Evolutionary conservation across 176 grass and related monocot genomes (phyloP).

Genomic region (Dactylis glomerata): DNA sequence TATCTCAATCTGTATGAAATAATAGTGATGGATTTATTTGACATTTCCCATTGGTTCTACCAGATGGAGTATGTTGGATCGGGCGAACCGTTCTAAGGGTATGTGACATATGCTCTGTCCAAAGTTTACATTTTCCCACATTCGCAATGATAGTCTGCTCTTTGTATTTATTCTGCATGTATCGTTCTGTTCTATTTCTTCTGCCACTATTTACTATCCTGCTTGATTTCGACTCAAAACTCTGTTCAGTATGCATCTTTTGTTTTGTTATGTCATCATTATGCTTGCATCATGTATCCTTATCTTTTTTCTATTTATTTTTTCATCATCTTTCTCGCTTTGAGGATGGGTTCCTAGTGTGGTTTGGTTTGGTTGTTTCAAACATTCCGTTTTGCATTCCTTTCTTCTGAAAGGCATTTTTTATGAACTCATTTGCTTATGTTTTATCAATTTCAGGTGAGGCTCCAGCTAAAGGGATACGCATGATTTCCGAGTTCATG

Average conservation of each 20-base stretch:
- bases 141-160: background rate
- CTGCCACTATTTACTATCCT: background rate
- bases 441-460: slow-evolving; percentile 55
- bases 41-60: slow-evolving; percentile 20
- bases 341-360: slow-evolving; percentile 15
- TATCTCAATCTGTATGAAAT: background rate
- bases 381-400: background rate
- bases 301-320: background rate
- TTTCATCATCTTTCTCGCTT: background rate
- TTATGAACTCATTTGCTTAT: slow-evolving; percentile 1
- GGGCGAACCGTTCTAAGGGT: slow-evolving; percentile 92
- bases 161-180: background rate
- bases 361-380: background rate
- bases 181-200: slow-evolving; percentile 13
- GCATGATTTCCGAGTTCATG: slow-evolving; percentile 69
- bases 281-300: slow-evolving; percentile 2
- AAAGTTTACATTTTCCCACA: background rate
- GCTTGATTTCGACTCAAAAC: background rate
- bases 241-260: slow-evolving; percentile 3
- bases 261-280: background rate
- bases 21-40: background rate
- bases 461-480: slow-evolving; percentile 78
- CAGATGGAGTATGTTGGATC: slow-evolving; percentile 81
- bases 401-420: background rate
- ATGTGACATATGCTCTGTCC: slow-evolving; percentile 20